Base-by-base conservation (phyloP, 768 basidiomycete species). In the Lactarius tabidus region DNA sequence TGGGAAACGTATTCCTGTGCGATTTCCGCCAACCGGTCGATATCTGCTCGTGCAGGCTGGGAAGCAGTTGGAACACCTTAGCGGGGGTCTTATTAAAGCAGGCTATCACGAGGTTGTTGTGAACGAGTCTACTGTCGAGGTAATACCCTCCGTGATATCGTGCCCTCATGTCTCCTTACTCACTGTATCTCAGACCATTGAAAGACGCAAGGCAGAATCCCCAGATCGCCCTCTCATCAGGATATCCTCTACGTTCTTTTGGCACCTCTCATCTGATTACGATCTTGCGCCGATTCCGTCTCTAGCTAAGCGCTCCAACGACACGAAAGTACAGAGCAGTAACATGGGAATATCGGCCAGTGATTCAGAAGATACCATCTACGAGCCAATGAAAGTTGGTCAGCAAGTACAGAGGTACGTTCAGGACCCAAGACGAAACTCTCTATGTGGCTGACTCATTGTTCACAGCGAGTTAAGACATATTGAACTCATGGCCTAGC, bases 221-320 rank as follows among this genome's bases (percentile, higher is more conserved):
- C 87, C 93, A 2, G 81, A 85, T 60, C 86, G 95, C n/a, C 95
- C 95, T 15, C 79, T 90, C 39, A 92, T 95, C 69, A 88, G 95
- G n/a, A 95, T 98, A 68, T 95, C 94, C 3, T 95, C 93, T 2
- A 98, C 95, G 0, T 95, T 95, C 76, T 97, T 97, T 80, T 96
- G 91, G 90, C 93, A 95, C 72, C 81, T 97, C 15, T 91, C 87
- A 0, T 93, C 94, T 1, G 91, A 95, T 74, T 85, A 84, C 64
- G 86, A 91, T 59, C 81, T 95, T n/a, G 78, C 75, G 9, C 86
- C 91, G 2, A 82, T 93, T 3, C 81, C 84, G 9, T 68, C 74
- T 0, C 77, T 95, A 26, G 70, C 74, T 12, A 75, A 78, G 7
- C 82, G 81, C 36, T 85, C 86, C 2, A 76, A 78, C 17, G 74